phyloP scores from a whole-genome alignment of 2,329 filamentous ascomycete species.

The Biscogniauxia marginata region DNA sequence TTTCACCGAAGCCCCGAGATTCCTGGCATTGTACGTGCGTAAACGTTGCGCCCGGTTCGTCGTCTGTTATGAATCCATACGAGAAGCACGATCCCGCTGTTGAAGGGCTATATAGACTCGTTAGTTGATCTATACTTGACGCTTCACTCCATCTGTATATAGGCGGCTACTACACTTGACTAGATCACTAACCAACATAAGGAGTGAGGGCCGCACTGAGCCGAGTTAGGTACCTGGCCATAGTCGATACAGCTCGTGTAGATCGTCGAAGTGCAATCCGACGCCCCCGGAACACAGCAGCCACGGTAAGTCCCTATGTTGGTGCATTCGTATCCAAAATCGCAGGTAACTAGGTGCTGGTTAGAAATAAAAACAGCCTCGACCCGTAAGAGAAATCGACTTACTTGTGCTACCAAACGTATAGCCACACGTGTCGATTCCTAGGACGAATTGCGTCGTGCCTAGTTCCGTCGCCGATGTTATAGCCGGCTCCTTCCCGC shows the following conservation, averaged over 20 bases:
- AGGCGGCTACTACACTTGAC: not conserved
- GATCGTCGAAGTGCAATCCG: conserved; percentile 27
- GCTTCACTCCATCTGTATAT: not conserved
- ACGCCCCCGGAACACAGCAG: conserved; percentile 24
- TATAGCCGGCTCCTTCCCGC: conserved; percentile 9
- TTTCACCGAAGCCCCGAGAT: conserved; percentile 22
- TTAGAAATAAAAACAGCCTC: not conserved
- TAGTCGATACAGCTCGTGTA: conserved; percentile 29
- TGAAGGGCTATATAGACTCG: conserved; percentile 12
- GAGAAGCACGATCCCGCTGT: conserved; percentile 25
- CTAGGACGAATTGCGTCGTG: conserved; percentile 20
- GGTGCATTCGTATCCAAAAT: conserved; percentile 25
- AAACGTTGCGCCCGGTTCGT: conserved; percentile 20
- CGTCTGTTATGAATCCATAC: conserved; percentile 24
- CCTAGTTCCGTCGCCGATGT: conserved; percentile 13
- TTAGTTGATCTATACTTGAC: conserved; percentile 3
- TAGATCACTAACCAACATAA: conserved; percentile 29
- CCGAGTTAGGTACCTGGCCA: conserved; percentile 10
- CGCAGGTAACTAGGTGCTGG: conserved; percentile 27
- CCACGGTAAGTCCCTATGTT: conserved; percentile 29
- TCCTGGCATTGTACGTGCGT: conserved; percentile 28
- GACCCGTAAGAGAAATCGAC: not conserved
- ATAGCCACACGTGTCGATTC: conserved; percentile 30
- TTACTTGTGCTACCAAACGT: conserved; percentile 26
- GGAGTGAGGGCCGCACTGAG: conserved; percentile 25